Conservation (phyloP, 306 rosid species). For the Pyrus bretschneideri region DNA sequence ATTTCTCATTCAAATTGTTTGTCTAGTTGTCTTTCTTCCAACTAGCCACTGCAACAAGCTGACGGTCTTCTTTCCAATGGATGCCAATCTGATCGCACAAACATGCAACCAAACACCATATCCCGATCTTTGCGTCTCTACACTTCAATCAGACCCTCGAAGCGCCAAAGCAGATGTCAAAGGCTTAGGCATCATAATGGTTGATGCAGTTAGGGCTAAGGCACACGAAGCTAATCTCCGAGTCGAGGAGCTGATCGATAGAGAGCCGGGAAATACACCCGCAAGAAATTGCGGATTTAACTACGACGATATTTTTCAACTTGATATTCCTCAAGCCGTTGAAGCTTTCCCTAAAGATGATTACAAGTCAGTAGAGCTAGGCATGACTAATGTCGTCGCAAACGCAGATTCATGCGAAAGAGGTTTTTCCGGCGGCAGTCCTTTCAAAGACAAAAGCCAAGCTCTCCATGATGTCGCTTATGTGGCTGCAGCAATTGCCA, state of each 20-base stretch:
- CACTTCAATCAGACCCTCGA: conserved; percentile 38
- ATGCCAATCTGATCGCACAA: conserved; percentile 29
- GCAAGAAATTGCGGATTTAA: too few relatives aligned
- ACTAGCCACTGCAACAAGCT: conserved; percentile 19
- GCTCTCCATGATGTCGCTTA: too few relatives aligned
- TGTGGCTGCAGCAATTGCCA: too few relatives aligned
- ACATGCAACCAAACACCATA: conserved; percentile 49
- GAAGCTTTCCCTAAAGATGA: conserved; percentile 30
- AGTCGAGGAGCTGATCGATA: not conserved
- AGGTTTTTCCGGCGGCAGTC: too few relatives aligned
- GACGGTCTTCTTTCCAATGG: not conserved
- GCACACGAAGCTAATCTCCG: not conserved
- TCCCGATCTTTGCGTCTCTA: conserved; percentile 32
- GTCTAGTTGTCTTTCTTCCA: conserved; percentile 14
- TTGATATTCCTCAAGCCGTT: conserved; percentile 26
- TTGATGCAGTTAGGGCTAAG: not conserved
- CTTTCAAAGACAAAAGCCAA: too few relatives aligned
- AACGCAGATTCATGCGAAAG: too few relatives aligned
- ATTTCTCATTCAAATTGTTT: conserved; percentile 7
- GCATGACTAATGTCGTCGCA: too few relatives aligned
- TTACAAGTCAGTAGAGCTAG: conserved; percentile 22
- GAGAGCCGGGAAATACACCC: too few relatives aligned
- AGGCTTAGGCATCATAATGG: conserved; percentile 31
- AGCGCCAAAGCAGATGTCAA: conserved; percentile 11
- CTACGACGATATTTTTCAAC: too few relatives aligned